Evolutionary conservation across 1,139 yeast species (phyloP).

Genomic region (Hyphopichia khmerensis): DNA sequence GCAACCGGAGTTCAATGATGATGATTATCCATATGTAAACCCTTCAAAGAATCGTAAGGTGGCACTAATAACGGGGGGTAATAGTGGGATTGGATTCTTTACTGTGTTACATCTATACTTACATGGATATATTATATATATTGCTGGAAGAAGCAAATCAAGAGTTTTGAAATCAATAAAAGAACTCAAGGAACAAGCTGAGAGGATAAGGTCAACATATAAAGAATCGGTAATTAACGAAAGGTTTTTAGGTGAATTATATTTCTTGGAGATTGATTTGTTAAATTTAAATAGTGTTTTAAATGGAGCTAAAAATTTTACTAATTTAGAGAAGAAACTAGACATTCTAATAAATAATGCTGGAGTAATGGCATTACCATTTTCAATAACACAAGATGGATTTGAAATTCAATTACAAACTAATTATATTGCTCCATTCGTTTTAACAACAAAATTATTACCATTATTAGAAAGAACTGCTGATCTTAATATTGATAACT

Average conservation of each 20-base stretch:
- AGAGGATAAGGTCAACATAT: conserved; percentile 1
- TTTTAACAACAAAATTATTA: conserved; percentile 62
- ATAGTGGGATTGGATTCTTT: conserved; percentile 45
- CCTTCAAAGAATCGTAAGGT: conserved; percentile 34
- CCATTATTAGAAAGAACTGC: conserved; percentile 50
- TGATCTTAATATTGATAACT: conserved; percentile 18
- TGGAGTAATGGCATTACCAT: conserved; percentile 79
- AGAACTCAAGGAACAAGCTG: conserved; percentile 28
- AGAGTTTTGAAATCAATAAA: conserved; percentile 36
- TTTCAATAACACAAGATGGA: conserved; percentile 60
- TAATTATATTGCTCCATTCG: conserved; percentile 73
- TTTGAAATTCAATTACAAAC: conserved; percentile 82
- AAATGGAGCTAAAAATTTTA: conserved; percentile 51
- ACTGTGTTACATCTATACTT: conserved; percentile 42
- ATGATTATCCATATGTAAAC: conserved; percentile 29
- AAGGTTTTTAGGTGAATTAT: conserved; percentile 54
- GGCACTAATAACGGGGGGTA: conserved; percentile 48
- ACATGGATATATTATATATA: conserved; percentile 42
- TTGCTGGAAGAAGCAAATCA: conserved; percentile 41
- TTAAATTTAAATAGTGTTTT: conserved; percentile 58
- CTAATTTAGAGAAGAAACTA: conserved; percentile 47
- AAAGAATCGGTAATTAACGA: conserved; percentile 5
- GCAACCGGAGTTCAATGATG: conserved; percentile 17
- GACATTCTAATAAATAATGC: conserved; percentile 77
- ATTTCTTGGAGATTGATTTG: conserved; percentile 62